Percentiles rank a stretch among this genome's conserved stretches.
Evolutionary conservation across 139 green algal species (phyloP).

Genomic region (Haematococcus lacustris): DNA sequence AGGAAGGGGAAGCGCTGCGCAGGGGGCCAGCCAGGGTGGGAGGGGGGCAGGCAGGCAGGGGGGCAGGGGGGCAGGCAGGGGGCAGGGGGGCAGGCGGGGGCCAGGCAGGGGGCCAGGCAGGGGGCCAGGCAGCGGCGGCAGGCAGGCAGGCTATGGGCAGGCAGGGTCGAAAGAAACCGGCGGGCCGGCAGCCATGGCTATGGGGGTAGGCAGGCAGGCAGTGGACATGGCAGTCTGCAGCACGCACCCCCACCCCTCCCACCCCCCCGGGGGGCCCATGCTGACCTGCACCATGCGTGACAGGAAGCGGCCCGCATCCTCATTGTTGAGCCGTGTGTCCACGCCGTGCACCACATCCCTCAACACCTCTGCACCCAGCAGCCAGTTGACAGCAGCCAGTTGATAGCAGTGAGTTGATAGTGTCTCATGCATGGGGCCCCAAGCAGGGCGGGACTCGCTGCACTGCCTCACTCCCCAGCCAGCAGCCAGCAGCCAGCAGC

Average conservation of each 20-base stretch:
- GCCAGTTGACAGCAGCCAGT: neutral
- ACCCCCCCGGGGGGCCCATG: too few relatives aligned
- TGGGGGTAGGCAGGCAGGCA: neutral
- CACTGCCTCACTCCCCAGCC: too few relatives aligned
- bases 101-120: neutral
- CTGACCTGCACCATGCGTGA: constrained; percentile 30
- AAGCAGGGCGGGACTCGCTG: neutral
- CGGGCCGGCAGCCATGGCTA: neutral
- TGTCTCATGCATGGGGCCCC: neutral
- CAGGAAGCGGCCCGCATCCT: constrained; percentile 47
- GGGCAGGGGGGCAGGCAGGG: too few relatives aligned
- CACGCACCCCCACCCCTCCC: too few relatives aligned
- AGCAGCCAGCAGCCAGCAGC: too few relatives aligned
- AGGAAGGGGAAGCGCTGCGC: constrained; percentile 66
- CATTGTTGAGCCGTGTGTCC: constrained; percentile 17
- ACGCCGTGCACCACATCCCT: constrained; percentile 10
- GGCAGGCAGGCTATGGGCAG: neutral
- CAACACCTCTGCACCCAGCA: neutral
- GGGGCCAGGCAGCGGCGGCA: too few relatives aligned
- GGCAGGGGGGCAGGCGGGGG: too few relatives aligned
- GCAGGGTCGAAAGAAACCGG: too few relatives aligned
- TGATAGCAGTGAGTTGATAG: neutral
- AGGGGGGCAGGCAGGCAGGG: too few relatives aligned
- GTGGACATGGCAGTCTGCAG: too few relatives aligned
- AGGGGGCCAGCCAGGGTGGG: too few relatives aligned